These are phyloP conservation scores for Gossypium lobatum DNA, from an alignment of 441 rosid species.

Conservation along the genomic window DNA sequence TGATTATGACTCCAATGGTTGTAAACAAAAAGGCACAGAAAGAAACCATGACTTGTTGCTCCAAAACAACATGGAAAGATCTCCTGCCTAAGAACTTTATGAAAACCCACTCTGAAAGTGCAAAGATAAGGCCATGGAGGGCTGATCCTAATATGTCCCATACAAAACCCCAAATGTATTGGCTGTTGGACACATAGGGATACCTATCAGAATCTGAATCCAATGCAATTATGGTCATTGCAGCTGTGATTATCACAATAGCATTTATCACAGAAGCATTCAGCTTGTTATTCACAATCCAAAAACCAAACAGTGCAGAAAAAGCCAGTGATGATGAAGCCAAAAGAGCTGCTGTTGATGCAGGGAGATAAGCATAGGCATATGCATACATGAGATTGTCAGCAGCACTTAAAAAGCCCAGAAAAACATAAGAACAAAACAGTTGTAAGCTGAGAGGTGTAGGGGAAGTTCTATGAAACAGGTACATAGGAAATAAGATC, in stretches of 20 bases:
- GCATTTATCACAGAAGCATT: slow-evolving; percentile 61
- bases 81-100: slow-evolving; percentile 62
- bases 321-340: slow-evolving; percentile 78
- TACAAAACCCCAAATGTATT: slow-evolving; percentile 64
- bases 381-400: slow-evolving; percentile 82
- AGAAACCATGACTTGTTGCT: slow-evolving; percentile 79
- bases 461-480: slow-evolving; percentile 39
- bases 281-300: slow-evolving; percentile 60
- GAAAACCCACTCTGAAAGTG: slow-evolving; percentile 72
- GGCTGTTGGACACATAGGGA: slow-evolving; percentile 34
- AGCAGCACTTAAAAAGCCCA: slow-evolving; percentile 68
- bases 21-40: slow-evolving; percentile 56
- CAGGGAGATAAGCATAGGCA: slow-evolving; percentile 82
- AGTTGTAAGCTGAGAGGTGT: slow-evolving; percentile 52
- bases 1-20: slow-evolving; percentile 48
- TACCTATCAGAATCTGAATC: slow-evolving; percentile 76
- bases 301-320: slow-evolving; percentile 58
- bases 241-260: slow-evolving; percentile 59
- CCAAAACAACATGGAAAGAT: slow-evolving; percentile 79
- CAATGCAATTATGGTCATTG: slow-evolving; percentile 64
- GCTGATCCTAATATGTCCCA: slow-evolving; percentile 82
- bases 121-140: slow-evolving; percentile 77
- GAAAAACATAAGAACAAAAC: slow-evolving; percentile 39
- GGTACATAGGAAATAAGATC: slow-evolving; percentile 46
- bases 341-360: slow-evolving; percentile 75